These are phyloP conservation scores for Beverwykella pulmonaria DNA, from an alignment of 495 filamentous ascomycete species.

Conservation along the genomic window DNA sequence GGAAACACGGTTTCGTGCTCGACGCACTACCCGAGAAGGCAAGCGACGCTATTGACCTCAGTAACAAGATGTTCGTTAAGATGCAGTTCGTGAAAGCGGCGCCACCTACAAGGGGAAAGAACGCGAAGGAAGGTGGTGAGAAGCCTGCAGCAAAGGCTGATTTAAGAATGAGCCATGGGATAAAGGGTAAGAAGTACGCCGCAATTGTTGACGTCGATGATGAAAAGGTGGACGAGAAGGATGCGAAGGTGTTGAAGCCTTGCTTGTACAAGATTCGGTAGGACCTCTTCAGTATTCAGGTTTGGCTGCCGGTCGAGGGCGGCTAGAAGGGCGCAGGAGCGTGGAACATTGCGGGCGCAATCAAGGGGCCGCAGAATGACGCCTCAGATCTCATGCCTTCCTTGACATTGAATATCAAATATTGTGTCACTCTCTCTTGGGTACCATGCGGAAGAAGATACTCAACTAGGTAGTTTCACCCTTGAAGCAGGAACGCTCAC, in stretches of 20 bases:
- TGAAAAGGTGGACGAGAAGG: constrained; percentile 62
- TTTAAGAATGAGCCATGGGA: constrained; percentile 27
- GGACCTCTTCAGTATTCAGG: too few species aligned
- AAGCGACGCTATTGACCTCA: constrained; percentile 68
- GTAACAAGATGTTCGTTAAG: constrained; percentile 97
- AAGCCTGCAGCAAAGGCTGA: constrained; percentile 58
- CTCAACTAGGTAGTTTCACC: too few species aligned
- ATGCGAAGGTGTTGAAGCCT: constrained; percentile 77
- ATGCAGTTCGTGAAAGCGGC: constrained; percentile 88
- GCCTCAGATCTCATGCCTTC: too few species aligned
- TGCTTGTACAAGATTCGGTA: constrained; percentile 90
- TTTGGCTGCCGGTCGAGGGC: too few species aligned
- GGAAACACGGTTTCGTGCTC: constrained; percentile 75
- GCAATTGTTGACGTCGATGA: constrained; percentile 51
- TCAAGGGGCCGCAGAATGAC: too few species aligned
- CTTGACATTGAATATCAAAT: too few species aligned
- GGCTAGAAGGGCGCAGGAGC: too few species aligned
- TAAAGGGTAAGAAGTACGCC: constrained; percentile 38
- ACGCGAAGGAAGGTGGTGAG: constrained; percentile 54
- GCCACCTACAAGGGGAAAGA: constrained; percentile 70
- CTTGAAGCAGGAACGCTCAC: too few species aligned
- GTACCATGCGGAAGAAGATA: too few species aligned
- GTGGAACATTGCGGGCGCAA: too few species aligned
- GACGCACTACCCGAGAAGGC: constrained; percentile 51
- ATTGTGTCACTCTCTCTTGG: too few species aligned